Evolutionary conservation across 73 alveolate species (phyloP), one percentile per base, ranked within the genome.

Genomic region (Paramecium tetraurelia): DNA sequence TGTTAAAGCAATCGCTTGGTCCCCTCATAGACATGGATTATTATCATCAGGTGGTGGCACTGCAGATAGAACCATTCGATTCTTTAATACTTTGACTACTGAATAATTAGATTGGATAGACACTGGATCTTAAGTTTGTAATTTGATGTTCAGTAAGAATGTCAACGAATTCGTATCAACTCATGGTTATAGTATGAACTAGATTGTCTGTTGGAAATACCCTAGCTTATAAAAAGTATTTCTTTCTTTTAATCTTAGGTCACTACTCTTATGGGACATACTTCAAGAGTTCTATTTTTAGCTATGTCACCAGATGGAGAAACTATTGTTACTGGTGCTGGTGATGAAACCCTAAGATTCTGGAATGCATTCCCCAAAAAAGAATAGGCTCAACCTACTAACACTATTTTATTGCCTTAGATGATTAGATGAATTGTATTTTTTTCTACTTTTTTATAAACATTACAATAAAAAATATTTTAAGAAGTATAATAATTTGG

Each of bases 331-430:
- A 99, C 99, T 8, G 99, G 99, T 4, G 99, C 99, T 3, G 99
- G 99, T 7, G 99, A 99, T 93, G 99, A 99, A 94, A 99, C 99
- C 20, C 92, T 99, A 9, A 96, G 99, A 94, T 99, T 99, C 86
- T 99, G 99, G 99, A 97, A 80, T 80, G 76, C 57, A 18, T 80
- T 80, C 76, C 90, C 90, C 5, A 44, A 80, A 48, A 80, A 46
- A 43, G 76, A 80, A 80, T 75, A 44, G 46, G n/a, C 53, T 75
- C 18, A 75, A 35, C 84, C 84, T 7, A 31, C 11, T 1, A 63
- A 63, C 14, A 63, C 84, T 63, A 31, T 63, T 9, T 63, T 63
- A 8, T 33, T 63, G 12, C 84, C 84, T 0, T 63, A 27, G 31
- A 63, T 63, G 84, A 63, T 63, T 63, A 63, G 84, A 63, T 63